Evolutionary conservation across 345 rosid genomes (phyloP), one percentile per base, ranked within the genome.

Genomic region (Murraya koenigii): DNA sequence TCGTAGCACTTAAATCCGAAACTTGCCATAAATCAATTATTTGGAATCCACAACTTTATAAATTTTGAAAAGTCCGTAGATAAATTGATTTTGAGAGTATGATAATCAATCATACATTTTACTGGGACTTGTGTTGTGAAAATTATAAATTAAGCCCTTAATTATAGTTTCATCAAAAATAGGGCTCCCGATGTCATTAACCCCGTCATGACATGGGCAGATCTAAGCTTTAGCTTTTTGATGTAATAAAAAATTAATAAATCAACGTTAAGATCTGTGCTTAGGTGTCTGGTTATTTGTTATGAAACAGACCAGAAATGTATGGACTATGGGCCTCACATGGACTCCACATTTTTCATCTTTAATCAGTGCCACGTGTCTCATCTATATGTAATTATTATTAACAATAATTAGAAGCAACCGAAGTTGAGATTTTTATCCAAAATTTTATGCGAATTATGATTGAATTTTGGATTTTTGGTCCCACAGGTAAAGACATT

Each of bases 261-360:
- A 64, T 13, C 7, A n/a, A 65, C 58, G 44, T 41, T 3, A 77
- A 58, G 79, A 69, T 69, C 79, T 69, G 52, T 47, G 74, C 80
- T 69, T 60, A 20, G 25, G 61, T 58, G 26, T 35, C 49, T 23
- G 44, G 54, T 56, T 56, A 17, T 8, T 6, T 35, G 52, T 19
- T 9, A 2, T 15, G 15, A 23, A 72, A 35, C 75, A 13, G n/a
- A 38, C 14, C 20, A 4, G 11, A 17, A 30, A 55, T 3, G 64
- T 13, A 1, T 7, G 65, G 66, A 1, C 8, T 33, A 0, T 3
- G 65, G 66, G 1, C 8, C 38, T 39, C 76, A 62, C 69, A 61
- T 62, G 77, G 58, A 9, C 10, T 26, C 0, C 2, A 15, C 17
- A 20, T 65, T 65, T 64, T 4, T 22, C 15, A 2, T 11, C 26